Conservation (phyloP, 345 rosid genomes). For the Populus nigra region DNA sequence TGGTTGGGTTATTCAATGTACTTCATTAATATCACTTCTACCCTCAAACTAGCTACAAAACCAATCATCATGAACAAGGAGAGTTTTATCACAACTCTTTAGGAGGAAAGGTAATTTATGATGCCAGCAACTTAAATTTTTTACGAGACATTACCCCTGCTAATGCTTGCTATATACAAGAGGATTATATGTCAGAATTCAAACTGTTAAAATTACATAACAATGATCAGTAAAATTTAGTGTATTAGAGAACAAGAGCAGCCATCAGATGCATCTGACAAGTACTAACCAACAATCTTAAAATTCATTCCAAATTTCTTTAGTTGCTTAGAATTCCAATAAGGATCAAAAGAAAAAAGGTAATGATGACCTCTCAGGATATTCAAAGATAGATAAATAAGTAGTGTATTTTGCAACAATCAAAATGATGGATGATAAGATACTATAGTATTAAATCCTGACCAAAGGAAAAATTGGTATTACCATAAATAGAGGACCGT, state of each 20-base stretch:
- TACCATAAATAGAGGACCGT: slow-evolving; percentile 85
- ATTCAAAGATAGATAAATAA: neutral
- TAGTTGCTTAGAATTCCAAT: neutral
- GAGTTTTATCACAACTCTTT: neutral
- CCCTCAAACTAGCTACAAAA: neutral
- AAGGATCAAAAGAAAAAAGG: neutral
- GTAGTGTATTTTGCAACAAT: neutral
- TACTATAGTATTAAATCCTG: neutral
- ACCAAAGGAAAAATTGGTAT: slow-evolving; percentile 3
- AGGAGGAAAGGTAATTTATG: neutral
- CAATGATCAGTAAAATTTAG: neutral
- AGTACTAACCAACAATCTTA: neutral
- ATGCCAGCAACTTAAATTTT: neutral
- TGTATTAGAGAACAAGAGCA: neutral
- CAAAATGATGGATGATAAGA: neutral
- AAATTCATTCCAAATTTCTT: neutral
- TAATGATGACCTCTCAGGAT: neutral
- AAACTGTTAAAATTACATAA: neutral
- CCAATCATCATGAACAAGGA: neutral
- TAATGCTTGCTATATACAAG: neutral
- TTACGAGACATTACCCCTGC: neutral
- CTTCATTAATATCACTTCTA: neutral
- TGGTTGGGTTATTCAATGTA: neutral
- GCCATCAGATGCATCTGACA: neutral
- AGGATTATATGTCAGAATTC: neutral